Conservation (phyloP, 306 rosid genomes). For the Cucumis sativus region DNA sequence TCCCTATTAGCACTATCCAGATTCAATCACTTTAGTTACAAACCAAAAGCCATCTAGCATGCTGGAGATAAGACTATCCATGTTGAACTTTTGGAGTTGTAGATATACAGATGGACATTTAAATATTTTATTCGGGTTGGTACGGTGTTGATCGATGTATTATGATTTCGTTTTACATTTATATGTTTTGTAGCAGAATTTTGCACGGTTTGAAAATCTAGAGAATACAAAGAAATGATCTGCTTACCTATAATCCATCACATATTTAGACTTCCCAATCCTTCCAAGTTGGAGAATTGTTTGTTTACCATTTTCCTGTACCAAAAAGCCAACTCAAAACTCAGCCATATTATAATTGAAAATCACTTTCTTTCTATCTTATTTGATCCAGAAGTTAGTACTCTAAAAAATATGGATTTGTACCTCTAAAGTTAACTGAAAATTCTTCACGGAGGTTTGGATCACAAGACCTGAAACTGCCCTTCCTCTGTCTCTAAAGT, state of each 20-base stretch:
- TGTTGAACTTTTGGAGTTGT: no score
- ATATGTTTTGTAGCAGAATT: not conserved
- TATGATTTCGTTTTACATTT: not conserved
- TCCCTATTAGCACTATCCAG: not conserved
- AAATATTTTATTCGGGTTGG: not conserved
- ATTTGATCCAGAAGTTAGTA: not conserved
- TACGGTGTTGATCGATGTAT: not conserved
- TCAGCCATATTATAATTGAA: not conserved
- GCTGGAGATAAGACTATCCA: no score
- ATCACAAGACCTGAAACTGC: conserved; percentile 37
- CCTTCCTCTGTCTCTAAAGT: conserved; percentile 81
- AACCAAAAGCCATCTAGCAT: not conserved
- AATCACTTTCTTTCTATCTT: not conserved
- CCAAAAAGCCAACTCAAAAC: not conserved
- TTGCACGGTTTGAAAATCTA: not conserved
- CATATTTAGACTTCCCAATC: conserved; percentile 58
- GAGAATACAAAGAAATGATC: not conserved
- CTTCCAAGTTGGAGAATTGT: conserved; percentile 80
- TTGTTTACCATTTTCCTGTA: conserved; percentile 67
- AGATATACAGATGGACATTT: no score
- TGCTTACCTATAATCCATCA: conserved; percentile 82
- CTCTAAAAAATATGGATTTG: not conserved
- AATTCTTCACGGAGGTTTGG: conserved; percentile 72
- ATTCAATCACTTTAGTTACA: not conserved
- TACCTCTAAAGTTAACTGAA: conserved; percentile 86